Conservation (phyloP, 83 land plant genomes). For the Diphasiastrum complanatum region DNA sequence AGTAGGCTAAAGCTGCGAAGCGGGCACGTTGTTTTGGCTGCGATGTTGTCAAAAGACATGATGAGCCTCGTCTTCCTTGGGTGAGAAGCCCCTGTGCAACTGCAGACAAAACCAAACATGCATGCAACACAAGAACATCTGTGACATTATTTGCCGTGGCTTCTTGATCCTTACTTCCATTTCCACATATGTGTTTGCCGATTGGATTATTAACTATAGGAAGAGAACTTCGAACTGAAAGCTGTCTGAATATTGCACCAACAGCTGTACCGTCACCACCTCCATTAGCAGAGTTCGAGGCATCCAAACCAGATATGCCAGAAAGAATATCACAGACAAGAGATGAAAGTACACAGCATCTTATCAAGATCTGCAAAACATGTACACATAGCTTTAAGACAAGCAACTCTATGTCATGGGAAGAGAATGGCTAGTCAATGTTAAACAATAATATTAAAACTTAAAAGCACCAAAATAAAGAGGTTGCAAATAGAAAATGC, state of each 20-base stretch:
- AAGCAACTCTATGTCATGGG: not conserved
- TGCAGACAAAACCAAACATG: constrained; percentile 60
- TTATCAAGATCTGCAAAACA: constrained; percentile 54
- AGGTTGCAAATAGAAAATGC: too few species aligned
- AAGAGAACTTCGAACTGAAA: constrained; percentile 30
- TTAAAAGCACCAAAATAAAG: not conserved
- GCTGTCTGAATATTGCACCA: constrained; percentile 62
- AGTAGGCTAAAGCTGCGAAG: constrained; percentile 52
- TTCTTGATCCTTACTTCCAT: constrained; percentile 36
- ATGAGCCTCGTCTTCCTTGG: constrained; percentile 49
- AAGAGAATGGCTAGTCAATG: not conserved
- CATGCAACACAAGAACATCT: constrained; percentile 39
- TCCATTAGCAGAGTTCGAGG: constrained; percentile 45
- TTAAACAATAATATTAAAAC: not conserved
- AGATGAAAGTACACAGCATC: constrained; percentile 57
- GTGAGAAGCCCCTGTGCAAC: constrained; percentile 60
- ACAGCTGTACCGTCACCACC: constrained; percentile 84
- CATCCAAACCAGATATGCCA: constrained; percentile 31
- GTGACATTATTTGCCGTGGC: constrained; percentile 31
- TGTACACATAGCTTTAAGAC: not conserved
- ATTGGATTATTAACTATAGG: too few species aligned
- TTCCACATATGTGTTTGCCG: constrained; percentile 37
- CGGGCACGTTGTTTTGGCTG: constrained; percentile 67
- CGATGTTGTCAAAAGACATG: constrained; percentile 64
- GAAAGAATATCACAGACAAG: constrained; percentile 51